These are phyloP conservation scores for Aspergillus chevalieri DNA, from an alignment of 2,329 filamentous ascomycete genomes.

Conservation along the genomic window DNA sequence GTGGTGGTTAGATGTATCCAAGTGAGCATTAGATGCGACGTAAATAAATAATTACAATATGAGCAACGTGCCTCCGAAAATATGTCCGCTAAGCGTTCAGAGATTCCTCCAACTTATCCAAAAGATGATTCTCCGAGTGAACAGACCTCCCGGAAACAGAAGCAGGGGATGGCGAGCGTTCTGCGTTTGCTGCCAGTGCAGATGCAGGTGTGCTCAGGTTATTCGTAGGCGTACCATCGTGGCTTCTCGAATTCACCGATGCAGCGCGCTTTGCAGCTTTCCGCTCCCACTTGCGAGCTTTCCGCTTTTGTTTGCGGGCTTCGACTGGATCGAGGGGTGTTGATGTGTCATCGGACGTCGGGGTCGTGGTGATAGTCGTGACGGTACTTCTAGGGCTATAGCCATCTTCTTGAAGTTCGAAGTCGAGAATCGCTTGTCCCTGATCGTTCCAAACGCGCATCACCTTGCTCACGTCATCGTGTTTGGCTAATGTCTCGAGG, in stretches of 20 bases:
- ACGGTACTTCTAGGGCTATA: no score
- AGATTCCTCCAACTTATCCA: constrained; percentile 21
- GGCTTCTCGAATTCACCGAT: neutral
- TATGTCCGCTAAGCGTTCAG: constrained; percentile 3
- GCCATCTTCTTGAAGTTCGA: neutral
- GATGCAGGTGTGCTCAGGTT: neutral
- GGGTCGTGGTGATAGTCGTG: no score
- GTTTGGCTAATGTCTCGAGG: constrained; percentile 46
- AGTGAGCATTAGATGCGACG: neutral
- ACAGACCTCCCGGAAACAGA: neutral
- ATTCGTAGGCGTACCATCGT: neutral
- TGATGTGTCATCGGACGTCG: neutral
- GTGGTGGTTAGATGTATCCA: neutral
- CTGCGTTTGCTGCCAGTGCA: neutral
- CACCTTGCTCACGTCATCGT: constrained; percentile 44
- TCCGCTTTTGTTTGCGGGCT: constrained; percentile 14
- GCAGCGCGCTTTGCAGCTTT: constrained; percentile 2
- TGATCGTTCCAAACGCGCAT: constrained; percentile 30
- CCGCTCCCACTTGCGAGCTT: constrained; percentile 14
- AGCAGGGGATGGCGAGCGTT: constrained; percentile 11
- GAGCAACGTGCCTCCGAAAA: neutral
- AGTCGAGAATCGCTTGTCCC: neutral
- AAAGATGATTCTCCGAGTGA: constrained; percentile 17
- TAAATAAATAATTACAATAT: neutral
- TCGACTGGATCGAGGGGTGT: constrained; percentile 4